A percentile compares a stretch with the other conserved stretches of the same genome.
Evolutionary conservation across 2,329 filamentous ascomycete species (phyloP).

Genomic region (Exophiala viscosa): DNA sequence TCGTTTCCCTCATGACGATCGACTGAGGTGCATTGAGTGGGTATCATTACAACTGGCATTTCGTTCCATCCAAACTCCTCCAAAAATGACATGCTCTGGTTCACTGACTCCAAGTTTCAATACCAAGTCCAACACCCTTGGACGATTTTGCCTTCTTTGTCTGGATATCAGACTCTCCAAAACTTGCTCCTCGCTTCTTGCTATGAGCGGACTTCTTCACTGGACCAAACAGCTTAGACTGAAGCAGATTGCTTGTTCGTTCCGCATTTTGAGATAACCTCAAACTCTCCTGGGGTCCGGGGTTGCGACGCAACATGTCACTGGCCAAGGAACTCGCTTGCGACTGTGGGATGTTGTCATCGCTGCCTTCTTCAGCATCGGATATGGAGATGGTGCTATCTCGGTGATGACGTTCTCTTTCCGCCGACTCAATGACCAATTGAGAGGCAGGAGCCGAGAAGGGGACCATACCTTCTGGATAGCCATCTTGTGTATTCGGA

Average conservation of each 20-base stretch:
- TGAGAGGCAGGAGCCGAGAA: constrained; percentile 30
- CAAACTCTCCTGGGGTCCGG: constrained; percentile 38
- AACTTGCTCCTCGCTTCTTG: constrained; percentile 42
- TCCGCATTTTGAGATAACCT: constrained; percentile 37
- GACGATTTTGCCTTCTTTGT: constrained; percentile 51
- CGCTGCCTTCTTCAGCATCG: constrained; percentile 53
- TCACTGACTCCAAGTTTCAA: constrained; percentile 40
- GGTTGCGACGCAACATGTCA: constrained; percentile 64
- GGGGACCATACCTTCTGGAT: constrained; percentile 25
- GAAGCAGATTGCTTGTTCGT: constrained; percentile 49
- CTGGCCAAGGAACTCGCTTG: constrained; percentile 75
- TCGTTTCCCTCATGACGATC: not conserved
- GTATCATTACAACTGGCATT: constrained; percentile 18
- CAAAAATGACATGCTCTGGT: constrained; percentile 10
- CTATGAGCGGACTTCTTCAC: constrained; percentile 53
- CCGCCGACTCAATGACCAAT: constrained; percentile 32
- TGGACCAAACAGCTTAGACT: constrained; percentile 61
- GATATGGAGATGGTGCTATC: constrained; percentile 80
- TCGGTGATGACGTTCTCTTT: constrained; percentile 60
- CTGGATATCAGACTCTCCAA: constrained; percentile 33
- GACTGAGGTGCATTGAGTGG: constrained; percentile 15
- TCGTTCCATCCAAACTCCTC: constrained; percentile 2
- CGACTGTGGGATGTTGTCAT: constrained; percentile 66
- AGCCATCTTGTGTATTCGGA: constrained; percentile 44
- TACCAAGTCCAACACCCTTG: constrained; percentile 54